These are phyloP conservation scores for Fusarium pininemorale DNA, from an alignment of 2,329 filamentous ascomycete genomes.

Conservation along the genomic window DNA sequence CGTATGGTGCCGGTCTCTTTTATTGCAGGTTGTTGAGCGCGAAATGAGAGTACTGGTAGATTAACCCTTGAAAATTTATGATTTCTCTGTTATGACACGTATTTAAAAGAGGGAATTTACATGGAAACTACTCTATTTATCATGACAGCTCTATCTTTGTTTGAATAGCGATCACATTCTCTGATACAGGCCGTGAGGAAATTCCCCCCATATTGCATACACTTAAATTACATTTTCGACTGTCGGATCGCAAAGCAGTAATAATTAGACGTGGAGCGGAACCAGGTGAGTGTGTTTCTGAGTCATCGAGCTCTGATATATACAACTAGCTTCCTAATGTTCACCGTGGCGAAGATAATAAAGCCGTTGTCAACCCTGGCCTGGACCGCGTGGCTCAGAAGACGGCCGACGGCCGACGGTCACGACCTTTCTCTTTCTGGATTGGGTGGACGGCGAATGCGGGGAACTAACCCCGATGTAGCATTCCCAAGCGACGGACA, in stretches of 20 bases:
- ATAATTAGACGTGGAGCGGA: accelerated
- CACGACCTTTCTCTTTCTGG: neutral
- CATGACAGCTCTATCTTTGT: no score
- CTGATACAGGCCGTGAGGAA: no score
- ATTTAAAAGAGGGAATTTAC: accelerated
- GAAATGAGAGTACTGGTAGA: neutral
- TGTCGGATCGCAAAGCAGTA: accelerated
- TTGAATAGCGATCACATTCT: no score
- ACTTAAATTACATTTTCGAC: accelerated
- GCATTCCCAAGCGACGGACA: neutral
- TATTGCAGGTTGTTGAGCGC: no score
- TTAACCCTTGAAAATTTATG: accelerated
- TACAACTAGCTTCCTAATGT: accelerated
- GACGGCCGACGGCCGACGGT: neutral
- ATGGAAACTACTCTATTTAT: accelerated
- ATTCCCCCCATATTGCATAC: accelerated
- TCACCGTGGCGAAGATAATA: neutral
- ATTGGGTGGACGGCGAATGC: accelerated
- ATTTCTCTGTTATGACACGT: accelerated
- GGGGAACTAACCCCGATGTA: neutral
- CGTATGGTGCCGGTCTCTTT: no score
- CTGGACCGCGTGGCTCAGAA: no score
- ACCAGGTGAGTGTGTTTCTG: accelerated
- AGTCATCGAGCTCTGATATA: neutral
- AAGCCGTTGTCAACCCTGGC: neutral